A percentile compares a stretch with the other conserved stretches of the same genome.
Evolutionary conservation across 495 filamentous ascomycete species (phyloP).

Genomic region (Neurospora sp.): DNA sequence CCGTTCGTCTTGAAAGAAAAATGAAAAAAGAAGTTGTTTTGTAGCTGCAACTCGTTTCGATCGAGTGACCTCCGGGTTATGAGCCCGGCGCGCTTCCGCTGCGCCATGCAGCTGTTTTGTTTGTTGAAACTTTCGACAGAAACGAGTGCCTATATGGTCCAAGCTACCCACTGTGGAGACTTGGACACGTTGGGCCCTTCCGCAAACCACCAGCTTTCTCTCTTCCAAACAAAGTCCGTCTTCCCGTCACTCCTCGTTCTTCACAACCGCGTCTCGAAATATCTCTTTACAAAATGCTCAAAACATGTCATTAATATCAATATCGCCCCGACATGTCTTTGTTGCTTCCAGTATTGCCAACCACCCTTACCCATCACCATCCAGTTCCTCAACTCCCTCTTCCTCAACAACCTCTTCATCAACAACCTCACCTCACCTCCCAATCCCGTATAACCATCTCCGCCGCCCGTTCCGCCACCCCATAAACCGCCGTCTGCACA

Average conservation of each 20-base stretch:
- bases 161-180: background rate
- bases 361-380: background rate
- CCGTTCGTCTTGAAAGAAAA: background rate
- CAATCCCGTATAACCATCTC: conserved; percentile 28
- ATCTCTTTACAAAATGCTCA: too few species aligned
- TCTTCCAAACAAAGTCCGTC: background rate
- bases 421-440: background rate
- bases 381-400: background rate
- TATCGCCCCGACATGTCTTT: too few species aligned
- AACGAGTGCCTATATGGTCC: background rate
- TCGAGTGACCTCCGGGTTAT: conserved; percentile 9
- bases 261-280: background rate
- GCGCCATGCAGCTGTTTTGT: conserved; percentile 5
- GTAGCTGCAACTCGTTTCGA: conserved; percentile 7
- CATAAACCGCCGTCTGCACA: conserved; percentile 27
- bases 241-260: background rate
- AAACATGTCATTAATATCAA: too few species aligned
- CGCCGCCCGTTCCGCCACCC: conserved; percentile 28
- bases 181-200: background rate
- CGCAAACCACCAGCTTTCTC: background rate
- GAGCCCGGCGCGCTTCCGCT: conserved; percentile 10
- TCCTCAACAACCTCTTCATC: too few species aligned
- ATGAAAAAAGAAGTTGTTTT: background rate
- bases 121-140: too few species aligned
- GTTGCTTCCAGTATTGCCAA: too few species aligned